Evolutionary conservation across 2,329 filamentous ascomycete species (phyloP).

Genomic region (Cyphellophora europaea): DNA sequence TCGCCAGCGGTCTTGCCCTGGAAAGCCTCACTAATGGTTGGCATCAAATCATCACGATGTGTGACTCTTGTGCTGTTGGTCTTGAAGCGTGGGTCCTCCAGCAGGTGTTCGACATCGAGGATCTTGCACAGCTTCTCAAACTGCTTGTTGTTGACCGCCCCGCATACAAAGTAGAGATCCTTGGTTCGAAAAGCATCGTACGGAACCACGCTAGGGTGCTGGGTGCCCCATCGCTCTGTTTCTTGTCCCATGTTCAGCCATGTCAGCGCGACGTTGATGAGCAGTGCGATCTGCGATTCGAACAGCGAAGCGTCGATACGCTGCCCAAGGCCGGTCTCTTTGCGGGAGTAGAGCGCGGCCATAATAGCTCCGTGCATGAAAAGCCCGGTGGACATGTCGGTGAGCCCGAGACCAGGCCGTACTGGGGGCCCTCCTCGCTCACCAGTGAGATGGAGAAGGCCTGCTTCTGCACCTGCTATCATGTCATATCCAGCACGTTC

Average conservation of each 20-base stretch:
- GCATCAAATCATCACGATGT: conserved; percentile 28
- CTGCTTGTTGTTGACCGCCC: conserved; percentile 62
- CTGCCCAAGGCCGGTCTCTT: conserved; percentile 6
- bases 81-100: conserved; percentile 47
- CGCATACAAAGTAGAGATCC: conserved; percentile 61
- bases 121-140: conserved; percentile 57
- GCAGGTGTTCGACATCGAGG: conserved; percentile 51
- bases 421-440: conserved; percentile 4
- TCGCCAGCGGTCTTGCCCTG: conserved; percentile 28
- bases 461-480: conserved; percentile 9
- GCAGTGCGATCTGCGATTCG: conserved; percentile 25
- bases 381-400: conserved; percentile 11
- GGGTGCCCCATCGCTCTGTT: conserved; percentile 33
- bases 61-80: conserved; percentile 56
- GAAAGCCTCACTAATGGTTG: conserved; percentile 27
- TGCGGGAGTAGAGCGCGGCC: conserved; percentile 8
- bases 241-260: conserved; percentile 10
- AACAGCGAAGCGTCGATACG: conserved; percentile 35
- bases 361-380: conserved; percentile 11
- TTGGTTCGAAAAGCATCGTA: conserved; percentile 53
- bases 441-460: conserved; percentile 10
- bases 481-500: conserved; percentile 11
- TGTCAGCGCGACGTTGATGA: conserved; percentile 10
- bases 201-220: conserved; percentile 38
- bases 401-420: conserved; percentile 6